These are phyloP conservation scores for Euphrasia confusa DNA, from an alignment of 257 asterid genomes.

Conservation along the genomic window DNA sequence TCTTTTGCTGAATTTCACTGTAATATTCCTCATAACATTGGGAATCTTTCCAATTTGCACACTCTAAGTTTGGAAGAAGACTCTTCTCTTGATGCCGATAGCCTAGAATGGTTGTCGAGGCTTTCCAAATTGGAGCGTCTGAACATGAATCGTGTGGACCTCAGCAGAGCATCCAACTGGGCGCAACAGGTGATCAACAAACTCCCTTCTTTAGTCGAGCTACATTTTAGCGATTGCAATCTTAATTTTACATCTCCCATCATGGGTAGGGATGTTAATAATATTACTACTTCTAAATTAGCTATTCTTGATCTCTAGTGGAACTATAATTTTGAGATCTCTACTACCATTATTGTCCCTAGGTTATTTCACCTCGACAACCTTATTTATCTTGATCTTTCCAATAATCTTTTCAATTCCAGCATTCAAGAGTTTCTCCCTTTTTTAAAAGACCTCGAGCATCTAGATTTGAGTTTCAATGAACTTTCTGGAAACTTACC, in stretches of 20 bases:
- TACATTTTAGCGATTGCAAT: neutral
- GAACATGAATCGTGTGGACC: neutral
- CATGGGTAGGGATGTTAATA: neutral
- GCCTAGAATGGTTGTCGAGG: neutral
- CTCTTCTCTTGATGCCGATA: neutral
- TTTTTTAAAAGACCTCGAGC: too few relatives aligned
- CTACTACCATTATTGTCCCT: too few relatives aligned
- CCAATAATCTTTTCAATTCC: too few relatives aligned
- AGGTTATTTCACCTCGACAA: too few relatives aligned
- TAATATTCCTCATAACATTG: conserved; percentile 18
- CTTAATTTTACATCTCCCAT: neutral
- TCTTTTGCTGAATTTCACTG: conserved; percentile 20
- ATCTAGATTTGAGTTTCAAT: conserved; percentile 17
- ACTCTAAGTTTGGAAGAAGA: conserved; percentile 2
- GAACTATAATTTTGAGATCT: too few relatives aligned
- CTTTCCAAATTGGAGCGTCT: neutral
- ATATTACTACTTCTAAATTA: neutral
- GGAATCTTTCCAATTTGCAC: conserved; percentile 29
- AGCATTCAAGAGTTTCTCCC: too few relatives aligned
- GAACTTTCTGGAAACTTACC: too few relatives aligned
- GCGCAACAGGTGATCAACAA: neutral
- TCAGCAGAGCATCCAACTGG: neutral
- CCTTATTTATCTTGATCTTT: neutral
- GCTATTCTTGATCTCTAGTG: neutral
- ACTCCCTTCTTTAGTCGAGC: conserved; percentile 7